Percentiles rank a stretch among this genome's conserved stretches.
Evolutionary conservation across 257 asterid species (phyloP).

Genomic region (Jaltomata sinuosa): DNA sequence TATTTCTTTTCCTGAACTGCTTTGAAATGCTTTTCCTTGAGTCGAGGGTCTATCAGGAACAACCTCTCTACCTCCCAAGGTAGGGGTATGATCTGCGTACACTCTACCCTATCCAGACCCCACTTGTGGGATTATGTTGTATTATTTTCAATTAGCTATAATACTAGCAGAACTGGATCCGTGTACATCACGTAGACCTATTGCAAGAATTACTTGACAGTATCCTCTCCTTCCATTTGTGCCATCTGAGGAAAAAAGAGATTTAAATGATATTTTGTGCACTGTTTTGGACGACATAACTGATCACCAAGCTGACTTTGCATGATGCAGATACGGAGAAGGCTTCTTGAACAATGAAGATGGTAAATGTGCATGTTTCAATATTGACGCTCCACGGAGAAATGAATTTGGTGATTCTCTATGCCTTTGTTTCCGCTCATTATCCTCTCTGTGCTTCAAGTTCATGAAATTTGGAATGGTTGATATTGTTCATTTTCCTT

Average conservation of each 20-base stretch:
- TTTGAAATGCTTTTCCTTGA: too few species aligned
- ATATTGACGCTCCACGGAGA: slow-evolving; percentile 5
- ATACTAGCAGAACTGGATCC: not conserved
- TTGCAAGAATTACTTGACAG: not conserved
- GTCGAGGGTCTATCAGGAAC: too few species aligned
- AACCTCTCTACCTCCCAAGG: too few species aligned
- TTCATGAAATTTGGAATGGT: too few species aligned
- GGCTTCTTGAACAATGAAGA: slow-evolving; percentile 28
- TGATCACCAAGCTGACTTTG: not conserved
- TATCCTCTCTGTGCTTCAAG: too few species aligned
- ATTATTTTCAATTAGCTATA: not conserved
- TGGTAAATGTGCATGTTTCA: not conserved
- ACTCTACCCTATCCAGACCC: too few species aligned
- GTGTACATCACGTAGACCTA: not conserved
- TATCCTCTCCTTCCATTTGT: not conserved
- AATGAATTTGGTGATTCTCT: slow-evolving; percentile 17
- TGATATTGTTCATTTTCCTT: slow-evolving; percentile 14
- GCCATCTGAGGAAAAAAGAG: not conserved
- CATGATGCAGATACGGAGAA: slow-evolving; percentile 41
- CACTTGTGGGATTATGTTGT: too few species aligned
- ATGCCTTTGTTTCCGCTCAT: slow-evolving; percentile 9
- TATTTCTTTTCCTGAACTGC: too few species aligned
- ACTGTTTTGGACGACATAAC: not conserved
- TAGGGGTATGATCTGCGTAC: too few species aligned
- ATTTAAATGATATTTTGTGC: not conserved